These are phyloP conservation scores for Fusarium keratoplasticum DNA, from an alignment of 2,329 filamentous ascomycete genomes.

Conservation along the genomic window DNA sequence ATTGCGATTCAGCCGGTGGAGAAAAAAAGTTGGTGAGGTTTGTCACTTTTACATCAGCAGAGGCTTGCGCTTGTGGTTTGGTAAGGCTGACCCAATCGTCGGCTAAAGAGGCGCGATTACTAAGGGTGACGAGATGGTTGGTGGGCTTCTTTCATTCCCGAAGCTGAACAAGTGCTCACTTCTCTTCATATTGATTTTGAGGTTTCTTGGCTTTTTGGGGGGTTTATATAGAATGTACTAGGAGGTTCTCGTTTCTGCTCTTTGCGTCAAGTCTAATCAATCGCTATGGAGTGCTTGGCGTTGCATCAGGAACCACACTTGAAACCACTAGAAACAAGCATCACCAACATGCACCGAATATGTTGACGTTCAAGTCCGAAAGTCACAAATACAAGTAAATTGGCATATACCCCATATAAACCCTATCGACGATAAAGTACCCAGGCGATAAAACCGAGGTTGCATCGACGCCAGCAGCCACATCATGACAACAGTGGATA, in stretches of 20 bases:
- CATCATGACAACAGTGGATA: not conserved
- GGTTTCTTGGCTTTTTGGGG: not conserved
- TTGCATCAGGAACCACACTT: not conserved
- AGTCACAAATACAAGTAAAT: not conserved
- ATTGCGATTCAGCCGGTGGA: not conserved
- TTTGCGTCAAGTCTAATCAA: not conserved
- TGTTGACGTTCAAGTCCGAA: not conserved
- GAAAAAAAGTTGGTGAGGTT: conserved; percentile 17
- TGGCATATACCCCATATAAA: not conserved
- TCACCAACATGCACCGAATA: not conserved
- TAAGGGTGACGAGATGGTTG: conserved; percentile 28
- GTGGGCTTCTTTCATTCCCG: not conserved
- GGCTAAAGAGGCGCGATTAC: conserved; percentile 25
- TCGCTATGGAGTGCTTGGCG: not conserved
- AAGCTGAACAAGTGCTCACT: not conserved
- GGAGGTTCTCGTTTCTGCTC: not conserved
- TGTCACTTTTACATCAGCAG: conserved; percentile 46
- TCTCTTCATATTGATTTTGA: not conserved
- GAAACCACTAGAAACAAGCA: not conserved
- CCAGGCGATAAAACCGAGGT: not conserved
- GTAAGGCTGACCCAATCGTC: conserved; percentile 39
- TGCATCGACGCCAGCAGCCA: not conserved
- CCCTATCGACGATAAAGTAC: not conserved
- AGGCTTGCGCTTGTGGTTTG: conserved; percentile 14
- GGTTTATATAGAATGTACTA: not conserved